A percentile compares a stretch with the other conserved stretches of the same genome.
phyloP scores from a whole-genome alignment of 2,329 filamentous ascomycete species.

The Aspergillus texensis region DNA sequence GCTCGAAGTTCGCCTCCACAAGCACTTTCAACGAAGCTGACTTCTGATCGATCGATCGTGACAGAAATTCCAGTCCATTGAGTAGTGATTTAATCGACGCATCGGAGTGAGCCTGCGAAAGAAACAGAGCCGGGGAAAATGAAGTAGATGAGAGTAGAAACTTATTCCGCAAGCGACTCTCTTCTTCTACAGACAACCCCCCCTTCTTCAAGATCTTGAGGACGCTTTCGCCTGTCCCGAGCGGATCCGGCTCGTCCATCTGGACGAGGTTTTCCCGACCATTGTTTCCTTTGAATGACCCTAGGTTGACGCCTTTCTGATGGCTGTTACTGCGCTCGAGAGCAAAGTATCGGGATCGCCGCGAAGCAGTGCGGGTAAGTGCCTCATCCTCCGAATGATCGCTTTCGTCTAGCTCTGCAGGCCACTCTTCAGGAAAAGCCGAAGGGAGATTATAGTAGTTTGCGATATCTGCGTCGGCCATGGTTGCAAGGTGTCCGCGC shows the following conservation, averaged over 20 bases:
- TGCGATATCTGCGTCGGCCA: constrained; percentile 78
- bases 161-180: constrained; percentile 78
- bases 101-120: constrained; percentile 86
- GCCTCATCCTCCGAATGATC: constrained; percentile 65
- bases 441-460: constrained; percentile 87
- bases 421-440: constrained; percentile 82
- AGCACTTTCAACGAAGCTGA: constrained; percentile 94
- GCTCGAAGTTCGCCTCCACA: constrained; percentile 97
- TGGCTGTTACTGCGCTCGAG: constrained; percentile 75
- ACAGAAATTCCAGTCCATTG: constrained; percentile 80
- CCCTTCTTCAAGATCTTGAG: constrained; percentile 75
- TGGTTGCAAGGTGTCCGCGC: constrained; percentile 26
- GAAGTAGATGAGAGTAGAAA: constrained; percentile 95
- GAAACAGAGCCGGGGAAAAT: constrained; percentile 88
- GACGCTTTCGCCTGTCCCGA: constrained; percentile 87
- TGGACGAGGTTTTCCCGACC: constrained; percentile 78
- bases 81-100: constrained; percentile 82
- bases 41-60: constrained; percentile 93
- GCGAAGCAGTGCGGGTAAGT: constrained; percentile 40
- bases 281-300: constrained; percentile 68
- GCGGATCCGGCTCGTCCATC: constrained; percentile 87
- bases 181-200: constrained; percentile 82
- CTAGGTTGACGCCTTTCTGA: constrained; percentile 66
- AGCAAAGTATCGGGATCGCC: constrained; percentile 77
- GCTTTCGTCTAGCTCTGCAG: constrained; percentile 74